phyloP scores from a whole-genome alignment of 202 grass and related monocot genomes.

The Schoenoplectus triqueter region DNA sequence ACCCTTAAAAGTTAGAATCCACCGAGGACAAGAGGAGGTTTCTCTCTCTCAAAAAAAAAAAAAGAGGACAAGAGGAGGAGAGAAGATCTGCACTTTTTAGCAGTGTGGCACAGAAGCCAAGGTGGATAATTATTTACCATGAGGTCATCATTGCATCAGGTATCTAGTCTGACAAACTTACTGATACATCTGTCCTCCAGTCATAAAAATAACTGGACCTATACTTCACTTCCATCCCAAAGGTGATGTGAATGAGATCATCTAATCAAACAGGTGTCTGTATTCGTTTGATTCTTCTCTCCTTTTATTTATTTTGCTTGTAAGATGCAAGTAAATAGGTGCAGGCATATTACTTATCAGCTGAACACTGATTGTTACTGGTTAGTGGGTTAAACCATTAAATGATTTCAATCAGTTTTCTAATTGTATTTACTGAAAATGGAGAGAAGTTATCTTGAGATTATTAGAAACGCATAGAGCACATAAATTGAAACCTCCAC shows the following conservation, averaged over 20 bases:
- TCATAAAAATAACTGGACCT: neutral
- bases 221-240: neutral
- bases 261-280: neutral
- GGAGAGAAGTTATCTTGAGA: neutral
- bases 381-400: neutral
- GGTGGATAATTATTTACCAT: slow-evolving; percentile 15
- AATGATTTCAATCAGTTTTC: neutral
- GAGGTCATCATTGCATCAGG: slow-evolving; percentile 3
- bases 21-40: neutral
- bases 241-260: neutral
- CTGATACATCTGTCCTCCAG: neutral
- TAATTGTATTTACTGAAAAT: neutral
- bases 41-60: too few species aligned
- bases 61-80: neutral
- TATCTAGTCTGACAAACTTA: slow-evolving; percentile 21
- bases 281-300: neutral
- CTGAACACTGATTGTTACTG: neutral
- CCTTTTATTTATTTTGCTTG: neutral
- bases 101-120: slow-evolving; percentile 6
- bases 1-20: neutral
- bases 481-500: slow-evolving; percentile 21
- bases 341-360: neutral
- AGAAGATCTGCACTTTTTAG: neutral
- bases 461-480: neutral
- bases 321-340: neutral